phyloP scores from a whole-genome alignment of 148 eudicot species.

The Chenopodium formosanum region DNA sequence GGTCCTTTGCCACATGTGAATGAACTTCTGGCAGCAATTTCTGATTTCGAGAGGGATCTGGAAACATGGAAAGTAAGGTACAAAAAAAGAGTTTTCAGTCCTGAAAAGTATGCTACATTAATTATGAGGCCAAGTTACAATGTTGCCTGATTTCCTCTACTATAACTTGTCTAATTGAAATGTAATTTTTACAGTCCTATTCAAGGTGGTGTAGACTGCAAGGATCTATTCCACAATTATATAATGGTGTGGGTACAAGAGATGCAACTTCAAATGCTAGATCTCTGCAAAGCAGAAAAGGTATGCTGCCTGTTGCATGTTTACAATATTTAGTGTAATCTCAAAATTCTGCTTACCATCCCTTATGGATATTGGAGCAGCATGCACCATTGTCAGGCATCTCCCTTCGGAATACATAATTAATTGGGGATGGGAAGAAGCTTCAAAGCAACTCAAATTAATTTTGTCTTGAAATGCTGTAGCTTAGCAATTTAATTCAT shows the following conservation, averaged over 20 bases:
- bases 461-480: not conserved
- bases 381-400: not conserved
- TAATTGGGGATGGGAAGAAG: no score
- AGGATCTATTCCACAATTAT: constrained; percentile 60
- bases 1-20: constrained; percentile 75
- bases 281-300: constrained; percentile 84
- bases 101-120: not conserved
- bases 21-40: constrained; percentile 65
- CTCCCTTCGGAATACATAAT: not conserved
- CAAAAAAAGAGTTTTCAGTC: constrained; percentile 9
- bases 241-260: constrained; percentile 89
- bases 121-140: not conserved
- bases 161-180: not conserved
- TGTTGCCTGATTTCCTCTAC: not conserved
- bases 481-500: not conserved
- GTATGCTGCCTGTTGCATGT: constrained; percentile 32
- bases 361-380: not conserved
- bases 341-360: not conserved
- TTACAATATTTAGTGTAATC: not conserved
- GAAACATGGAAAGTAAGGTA: constrained; percentile 80
- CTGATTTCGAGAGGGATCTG: constrained; percentile 80
- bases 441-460: no score
- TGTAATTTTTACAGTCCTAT: constrained; percentile 40
- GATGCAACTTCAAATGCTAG: constrained; percentile 68
- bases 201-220: constrained; percentile 74